Conservation (phyloP, 2,329 filamentous ascomycete genomes). For the Neophaeococcomyces mojaviensis region DNA sequence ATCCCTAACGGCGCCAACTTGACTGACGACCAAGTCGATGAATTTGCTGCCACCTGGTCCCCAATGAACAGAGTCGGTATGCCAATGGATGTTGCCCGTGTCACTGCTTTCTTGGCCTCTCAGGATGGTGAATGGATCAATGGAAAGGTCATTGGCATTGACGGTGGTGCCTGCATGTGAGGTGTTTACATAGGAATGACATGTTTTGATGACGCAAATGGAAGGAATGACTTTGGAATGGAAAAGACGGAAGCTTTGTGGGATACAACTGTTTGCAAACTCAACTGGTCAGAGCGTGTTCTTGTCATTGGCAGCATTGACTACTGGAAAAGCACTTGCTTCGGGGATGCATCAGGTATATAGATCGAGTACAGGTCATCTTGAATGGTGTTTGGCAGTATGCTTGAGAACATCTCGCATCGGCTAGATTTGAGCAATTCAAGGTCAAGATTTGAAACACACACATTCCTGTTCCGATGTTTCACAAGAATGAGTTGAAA, state of each 20-base stretch:
- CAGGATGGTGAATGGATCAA: conserved; percentile 53
- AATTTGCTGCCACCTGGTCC: conserved; percentile 31
- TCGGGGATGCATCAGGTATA: conserved; percentile 4
- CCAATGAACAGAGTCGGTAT: conserved; percentile 52
- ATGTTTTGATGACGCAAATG: neutral
- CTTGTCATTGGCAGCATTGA: conserved; percentile 1
- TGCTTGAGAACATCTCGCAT: neutral
- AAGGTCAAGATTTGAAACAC: too few species aligned
- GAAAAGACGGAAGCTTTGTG: neutral
- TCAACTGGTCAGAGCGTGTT: neutral
- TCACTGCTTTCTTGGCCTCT: conserved; percentile 49
- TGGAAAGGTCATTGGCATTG: conserved; percentile 32
- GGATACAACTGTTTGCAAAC: neutral
- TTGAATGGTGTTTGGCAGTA: conserved; percentile 1
- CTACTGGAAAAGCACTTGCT: conserved; percentile 6
- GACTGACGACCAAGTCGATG: conserved; percentile 21
- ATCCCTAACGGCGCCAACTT: conserved; percentile 32
- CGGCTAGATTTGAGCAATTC: too few species aligned
- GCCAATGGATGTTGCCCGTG: conserved; percentile 53
- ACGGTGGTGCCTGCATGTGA: conserved; percentile 28
- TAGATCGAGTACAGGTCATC: conserved; percentile 7
- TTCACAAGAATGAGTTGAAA: too few species aligned
- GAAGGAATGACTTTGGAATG: neutral
- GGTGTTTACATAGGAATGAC: neutral
- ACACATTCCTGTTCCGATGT: too few species aligned